Evolutionary conservation across 2,329 filamentous ascomycete genomes (phyloP), one percentile per base, ranked within the genome.

Genomic region (Fusarium guadeloupense): DNA sequence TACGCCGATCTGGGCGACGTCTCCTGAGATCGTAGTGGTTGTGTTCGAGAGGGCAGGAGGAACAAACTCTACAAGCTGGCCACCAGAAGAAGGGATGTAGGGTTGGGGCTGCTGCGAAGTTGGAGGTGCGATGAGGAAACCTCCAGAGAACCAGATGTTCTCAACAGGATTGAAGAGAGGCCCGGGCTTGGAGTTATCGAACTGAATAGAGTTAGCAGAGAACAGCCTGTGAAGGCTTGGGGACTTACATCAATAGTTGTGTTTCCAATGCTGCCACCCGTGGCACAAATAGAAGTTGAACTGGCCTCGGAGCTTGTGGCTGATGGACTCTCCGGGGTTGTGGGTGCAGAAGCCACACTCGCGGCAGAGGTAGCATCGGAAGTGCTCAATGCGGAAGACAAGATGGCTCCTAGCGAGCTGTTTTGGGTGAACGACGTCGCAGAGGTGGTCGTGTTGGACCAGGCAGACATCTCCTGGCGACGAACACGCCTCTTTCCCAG

Each of bases 81-180:
- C 72, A 9, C 77, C 77, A 13, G 77, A 79, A 4, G 76, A 76
- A 10, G 77, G 70, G 12, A 71, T 54, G 34, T 74, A 79, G 2
- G 74, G 71, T 31, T 75, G 71, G 10, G 67, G 55, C 17, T 69
- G 61, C 28, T 74, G 67, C 4, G 71, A 66, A 9, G 74, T 73
- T 20, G 74, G 74, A 4, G 77, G 76, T 2, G 72, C 72, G 40
- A 78, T 68, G 6, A 77, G 64, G 50, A 79, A 79, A 3, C 77
- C 77, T 53, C 76, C 70, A 21, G 77, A 78, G 50, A 79, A 79
- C 77, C 77, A 79, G 23, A 78, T 69, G 40, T 76, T 74, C 7
- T 74, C 70, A 16, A 71, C 68, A 1, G 77, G 77, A 19, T 78
- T 78, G 65, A 77, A 76, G 3, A 79, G 66, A 9, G 76, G 76